Evolutionary conservation across 2,329 filamentous ascomycete species (phyloP).

Genomic region (Chaetomium sp.): DNA sequence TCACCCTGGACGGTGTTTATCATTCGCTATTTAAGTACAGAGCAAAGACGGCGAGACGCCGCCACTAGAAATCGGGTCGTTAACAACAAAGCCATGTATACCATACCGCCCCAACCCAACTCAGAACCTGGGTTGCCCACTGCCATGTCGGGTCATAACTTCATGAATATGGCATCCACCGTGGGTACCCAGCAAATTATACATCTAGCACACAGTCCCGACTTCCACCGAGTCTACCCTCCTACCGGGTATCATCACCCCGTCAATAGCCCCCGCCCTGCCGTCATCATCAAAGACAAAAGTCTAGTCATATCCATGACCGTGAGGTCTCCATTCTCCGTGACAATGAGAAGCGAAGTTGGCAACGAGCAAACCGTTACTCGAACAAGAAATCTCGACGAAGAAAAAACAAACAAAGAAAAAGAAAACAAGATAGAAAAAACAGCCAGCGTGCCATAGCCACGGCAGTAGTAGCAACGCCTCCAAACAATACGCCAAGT

Average conservation of each 20-base stretch:
- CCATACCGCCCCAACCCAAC: not conserved
- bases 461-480: not conserved
- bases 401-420: not conserved
- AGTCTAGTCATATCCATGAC: slow-evolving; percentile 3
- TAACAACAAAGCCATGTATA: not conserved
- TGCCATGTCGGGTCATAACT: not conserved
- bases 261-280: not conserved
- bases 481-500: not conserved
- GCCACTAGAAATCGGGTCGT: not conserved
- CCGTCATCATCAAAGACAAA: not conserved
- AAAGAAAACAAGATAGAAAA: not conserved
- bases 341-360: not conserved
- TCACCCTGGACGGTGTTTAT: no score
- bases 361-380: slow-evolving; percentile 1
- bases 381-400: not conserved
- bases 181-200: not conserved
- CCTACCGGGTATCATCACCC: not conserved
- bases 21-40: not conserved
- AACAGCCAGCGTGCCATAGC: not conserved
- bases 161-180: not conserved
- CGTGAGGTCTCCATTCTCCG: slow-evolving; percentile 16
- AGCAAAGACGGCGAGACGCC: not conserved
- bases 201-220: not conserved
- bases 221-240: not conserved
- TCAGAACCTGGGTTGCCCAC: not conserved